Percentiles rank a stretch among this genome's conserved stretches.
Evolutionary conservation across 1,139 yeast species (phyloP).

Genomic region (Kazachstania sp.): DNA sequence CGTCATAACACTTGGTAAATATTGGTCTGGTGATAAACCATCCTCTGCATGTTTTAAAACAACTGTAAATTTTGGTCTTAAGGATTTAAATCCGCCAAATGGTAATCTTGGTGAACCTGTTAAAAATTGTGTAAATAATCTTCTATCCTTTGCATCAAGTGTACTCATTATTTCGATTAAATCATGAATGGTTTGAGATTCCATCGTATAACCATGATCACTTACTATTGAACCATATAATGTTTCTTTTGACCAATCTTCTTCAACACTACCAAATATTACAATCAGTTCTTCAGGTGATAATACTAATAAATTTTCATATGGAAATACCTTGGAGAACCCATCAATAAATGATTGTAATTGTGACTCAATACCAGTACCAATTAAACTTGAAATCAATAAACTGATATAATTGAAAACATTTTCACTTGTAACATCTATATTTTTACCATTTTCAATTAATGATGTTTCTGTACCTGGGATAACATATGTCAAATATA

Average conservation of each 20-base stretch:
- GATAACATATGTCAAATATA: constrained; percentile 56
- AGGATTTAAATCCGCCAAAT: constrained; percentile 82
- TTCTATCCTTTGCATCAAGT: constrained; percentile 47
- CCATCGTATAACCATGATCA: constrained; percentile 81
- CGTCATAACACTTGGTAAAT: constrained; percentile 95
- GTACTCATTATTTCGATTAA: constrained; percentile 52
- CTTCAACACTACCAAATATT: constrained; percentile 66
- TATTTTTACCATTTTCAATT: constrained; percentile 45
- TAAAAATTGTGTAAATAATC: constrained; percentile 74
- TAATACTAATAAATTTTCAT: constrained; percentile 60
- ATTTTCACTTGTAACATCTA: constrained; percentile 45
- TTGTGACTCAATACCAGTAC: constrained; percentile 57
- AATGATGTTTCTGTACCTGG: constrained; percentile 71
- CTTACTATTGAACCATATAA: constrained; percentile 60
- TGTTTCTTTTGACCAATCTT: constrained; percentile 76
- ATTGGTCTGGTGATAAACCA: constrained; percentile 60
- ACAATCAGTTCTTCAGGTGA: constrained; percentile 64
- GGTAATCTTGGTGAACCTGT: constrained; percentile 94
- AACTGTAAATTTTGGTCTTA: constrained; percentile 78
- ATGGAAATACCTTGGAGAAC: constrained; percentile 78
- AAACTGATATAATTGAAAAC: constrained; percentile 48
- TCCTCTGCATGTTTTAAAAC: constrained; percentile 74
- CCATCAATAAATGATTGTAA: constrained; percentile 68
- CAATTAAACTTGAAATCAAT: constrained; percentile 56
- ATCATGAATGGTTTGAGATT: constrained; percentile 53